Base-by-base conservation (phyloP, 73 alveolate species). In the Uronychia binucleata region DNA sequence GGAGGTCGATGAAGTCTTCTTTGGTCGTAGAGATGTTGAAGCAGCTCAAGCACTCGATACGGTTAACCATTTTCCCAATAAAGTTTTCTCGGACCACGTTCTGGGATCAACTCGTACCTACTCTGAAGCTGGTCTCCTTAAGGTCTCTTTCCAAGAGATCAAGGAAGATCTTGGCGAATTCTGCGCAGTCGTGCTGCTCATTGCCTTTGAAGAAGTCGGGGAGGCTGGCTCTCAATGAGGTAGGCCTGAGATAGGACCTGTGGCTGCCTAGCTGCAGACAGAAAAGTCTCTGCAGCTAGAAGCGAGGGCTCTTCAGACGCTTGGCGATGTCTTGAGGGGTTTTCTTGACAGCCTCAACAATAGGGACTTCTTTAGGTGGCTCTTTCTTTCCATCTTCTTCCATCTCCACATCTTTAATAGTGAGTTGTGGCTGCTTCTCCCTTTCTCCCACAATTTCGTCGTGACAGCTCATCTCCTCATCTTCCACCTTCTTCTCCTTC, bases 121-220 rank as follows among this genome's bases (percentile, higher is more conserved):
- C 67, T 46, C 19, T 46, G 67, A 46, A 46, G 19, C 19, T 5
- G 19, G 5, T 58, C 75, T 76, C 30, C 60, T 79, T 88, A n/a
- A 74, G 60, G n/a, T 88, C 93, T 57, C 78, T 75, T n/a, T 88
- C 93, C 0, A 88, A 34, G 58, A 77, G 78, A 82, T 88, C 93
- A 19, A 88, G 31, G 33, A 81, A 77, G 32, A 88, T 74, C 28
- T 88, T 81, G 0, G 87, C 93, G 78, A 88, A 88, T 75, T 88
- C 93, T n/a, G 89, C 78, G 34, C 90, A 59, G 77, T 88, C 93
- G 30, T 88, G 90, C 78, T 81, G 81, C 32, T 77, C 84, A 33
- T 30, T 35, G 79, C 77, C 46, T 75, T 82, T 76, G 60, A 88
- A 88, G 83, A 88, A 88, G 33, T 74, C 82, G 31, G 89, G 93